Conservation (phyloP, 208 protist species). For the Wallacemonas sp. region DNA sequence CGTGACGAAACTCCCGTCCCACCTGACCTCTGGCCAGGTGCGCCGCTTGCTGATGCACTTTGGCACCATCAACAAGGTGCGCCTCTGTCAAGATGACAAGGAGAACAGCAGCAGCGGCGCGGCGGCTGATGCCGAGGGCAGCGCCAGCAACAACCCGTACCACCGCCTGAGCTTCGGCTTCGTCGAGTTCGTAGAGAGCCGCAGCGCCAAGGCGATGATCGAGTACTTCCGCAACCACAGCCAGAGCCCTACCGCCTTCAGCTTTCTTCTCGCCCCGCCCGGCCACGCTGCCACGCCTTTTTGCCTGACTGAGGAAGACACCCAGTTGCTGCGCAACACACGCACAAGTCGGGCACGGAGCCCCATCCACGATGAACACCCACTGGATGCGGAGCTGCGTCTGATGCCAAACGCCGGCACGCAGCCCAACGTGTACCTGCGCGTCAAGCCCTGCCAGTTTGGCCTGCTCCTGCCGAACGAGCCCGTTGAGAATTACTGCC, state of each 20-base stretch:
- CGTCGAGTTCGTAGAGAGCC: conserved; percentile 67
- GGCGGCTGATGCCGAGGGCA: background rate
- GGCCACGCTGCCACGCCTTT: background rate
- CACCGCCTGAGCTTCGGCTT: conserved; percentile 67
- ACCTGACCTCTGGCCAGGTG: conserved; percentile 58
- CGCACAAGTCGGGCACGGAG: conserved; percentile 72
- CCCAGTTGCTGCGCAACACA: conserved; percentile 43
- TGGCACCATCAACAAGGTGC: conserved; percentile 87
- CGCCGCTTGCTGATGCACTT: conserved; percentile 75
- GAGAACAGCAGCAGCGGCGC: conserved; percentile 33
- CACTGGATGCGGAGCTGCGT: conserved; percentile 55
- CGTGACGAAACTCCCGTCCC: conserved; percentile 79
- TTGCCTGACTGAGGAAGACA: conserved; percentile 30
- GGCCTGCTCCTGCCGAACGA: conserved; percentile 36
- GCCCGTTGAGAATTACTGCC: conserved; percentile 28
- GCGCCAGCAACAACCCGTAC: conserved; percentile 29
- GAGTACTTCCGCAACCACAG: conserved; percentile 83
- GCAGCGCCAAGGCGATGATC: conserved; percentile 69
- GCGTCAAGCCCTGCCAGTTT: conserved; percentile 37
- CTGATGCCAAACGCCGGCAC: conserved; percentile 12
- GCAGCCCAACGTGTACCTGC: conserved; percentile 22
- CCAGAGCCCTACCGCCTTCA: conserved; percentile 46
- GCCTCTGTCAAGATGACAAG: conserved; percentile 77
- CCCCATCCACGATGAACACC: conserved; percentile 74
- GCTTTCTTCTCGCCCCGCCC: conserved; percentile 41